Evolutionary conservation across 2,329 filamentous ascomycete genomes (phyloP), one percentile per base, ranked within the genome.

Genomic region (Xylaria sp.): DNA sequence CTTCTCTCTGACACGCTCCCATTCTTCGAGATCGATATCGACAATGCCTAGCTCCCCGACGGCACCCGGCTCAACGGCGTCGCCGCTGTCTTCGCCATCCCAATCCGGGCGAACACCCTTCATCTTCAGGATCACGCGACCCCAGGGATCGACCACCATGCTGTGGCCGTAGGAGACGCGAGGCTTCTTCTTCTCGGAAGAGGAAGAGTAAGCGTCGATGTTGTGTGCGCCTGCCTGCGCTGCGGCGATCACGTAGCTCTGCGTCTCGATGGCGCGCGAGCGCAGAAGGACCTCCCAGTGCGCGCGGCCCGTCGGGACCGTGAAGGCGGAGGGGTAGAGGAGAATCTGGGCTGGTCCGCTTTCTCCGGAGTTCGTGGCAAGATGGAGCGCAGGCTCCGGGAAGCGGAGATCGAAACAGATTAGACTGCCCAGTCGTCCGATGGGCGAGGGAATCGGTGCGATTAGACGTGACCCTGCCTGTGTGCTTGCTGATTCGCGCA

Each of bases 401-500:
- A 96, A 97, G 0, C 94, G 89, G 70, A 97, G 81, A 81, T 97
- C 95, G 79, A 97, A 97, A 82, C 95, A 97, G 70, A 97, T 97
- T 63, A 92, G 85, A 69, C 91, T 85, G 23, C 93, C 95, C 23
- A 97, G 85, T 42, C 88, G 89, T 15, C 94, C 94, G 11, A 97
- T 78, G 0, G 88, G 81, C 0, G 90, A 92, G n/a, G 88, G 82
- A 75, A 96, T 93, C 0, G 94, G 94, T 3, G 88, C 79, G 0
- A 89, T 82, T 48, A 97, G 88, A 2, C 80, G 73, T 33, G 80
- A 79, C 0, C 93, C 93, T 4, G 87, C 86, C 75, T 94, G 90
- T 0, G 94, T 92, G 54, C 86, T 91, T 31, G 79, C 78, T 61
- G 81, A 84, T 76, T 87, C 86, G 67, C 79, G 81, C 23, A 87